Base-by-base conservation (phyloP, 2,329 filamentous ascomycete genomes). In the Botrytis hyacinthi region DNA sequence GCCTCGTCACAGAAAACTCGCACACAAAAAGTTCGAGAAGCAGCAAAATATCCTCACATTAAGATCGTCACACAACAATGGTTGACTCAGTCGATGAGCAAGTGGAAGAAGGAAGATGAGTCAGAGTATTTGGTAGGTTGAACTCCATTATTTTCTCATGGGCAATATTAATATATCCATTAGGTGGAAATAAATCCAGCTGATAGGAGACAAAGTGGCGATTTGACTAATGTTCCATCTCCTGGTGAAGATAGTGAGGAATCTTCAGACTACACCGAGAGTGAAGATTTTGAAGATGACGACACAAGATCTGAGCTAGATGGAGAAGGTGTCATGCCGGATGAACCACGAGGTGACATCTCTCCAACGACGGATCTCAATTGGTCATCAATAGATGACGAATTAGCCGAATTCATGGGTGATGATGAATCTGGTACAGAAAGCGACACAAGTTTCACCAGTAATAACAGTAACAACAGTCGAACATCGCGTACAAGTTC, bases 31-130 rank as follows among this genome's bases (percentile, higher is more conserved):
- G 94, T 98, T 61, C 91, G 93, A 66, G 92, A 95, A 82, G 96
- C 96, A 0, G 91, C 93, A 22, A 90, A 91, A 76, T 92, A 94
- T 72, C 86, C 92, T 0, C 89, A 90, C 70, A 93, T 98, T 82
- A 95, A 94, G 81, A 97, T 99, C 74, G 96, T 99, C 66, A 94
- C 92, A 78, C 92, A 94, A 71, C 90, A 93, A 78, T 99, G 96
- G 96, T 89, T 99, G 44, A 87, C 91, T 46, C 92, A 95, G 77
- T 97, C 91, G 72, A 89, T 98, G 76, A 92, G 90, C 40, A 91
- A 92, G 81, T 99, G 96, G 96, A 86, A 88, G 76, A 91, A 89
- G 73, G 85, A 97, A 18, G 90, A 96, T 73, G 95, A 98, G 81
- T 86, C 86, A 3, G 91, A 92, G 35, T 81, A 79, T 74, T 74